Base-by-base conservation (phyloP, 2,329 filamentous ascomycete genomes). In the Aphanocladium album region DNA sequence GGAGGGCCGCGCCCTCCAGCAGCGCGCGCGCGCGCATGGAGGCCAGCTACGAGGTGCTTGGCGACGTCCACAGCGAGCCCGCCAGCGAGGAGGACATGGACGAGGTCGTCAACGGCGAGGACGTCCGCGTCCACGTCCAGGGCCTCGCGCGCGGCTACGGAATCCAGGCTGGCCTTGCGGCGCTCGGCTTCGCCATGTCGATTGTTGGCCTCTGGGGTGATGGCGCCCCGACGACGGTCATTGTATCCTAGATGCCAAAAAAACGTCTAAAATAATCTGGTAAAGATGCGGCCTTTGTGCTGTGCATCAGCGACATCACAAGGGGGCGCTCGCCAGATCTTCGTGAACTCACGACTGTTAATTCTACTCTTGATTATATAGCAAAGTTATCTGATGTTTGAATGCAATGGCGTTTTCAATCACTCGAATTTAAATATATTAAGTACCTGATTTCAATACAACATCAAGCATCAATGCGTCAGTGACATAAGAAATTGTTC, bases 31-130 rank as follows among this genome's bases (percentile, higher is more conserved):
- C 74, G 62, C 79, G 79, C 63, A 83, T 90, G 79, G 88, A 91
- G 72, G 82, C 84, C 50, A 90, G 85, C 79, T 90, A 89, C 74
- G 88, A 91, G 74, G 83, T 89, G 11, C 76, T 89, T 25, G 79
- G 82, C 47, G 80, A 85, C 30, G 73, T 77, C n/a, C 75, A 76
- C 64, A 80, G 77, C 64, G 79, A 83, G 62, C 72, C 74, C 2
- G 74, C 75, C 49, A 80, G 78, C 64, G 79, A 79, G 68, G 80
- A 81, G 73, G 85, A 83, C 66, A 72, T 70, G 17, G 77, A 78
- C 37, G 77, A 78, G 47, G 21, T 6, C 45, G 73, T 85, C 62
- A 88, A 88, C 67, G 85, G 85, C 35, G 86, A 88, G 75, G 83
- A 86, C 67, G 80, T 88, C 49, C 78, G 82, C 64, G 77, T 72